Evolutionary conservation across 805 yeast species (phyloP), one percentile per base, ranked within the genome.

Genomic region (Wickerhamomyces bisporus): DNA sequence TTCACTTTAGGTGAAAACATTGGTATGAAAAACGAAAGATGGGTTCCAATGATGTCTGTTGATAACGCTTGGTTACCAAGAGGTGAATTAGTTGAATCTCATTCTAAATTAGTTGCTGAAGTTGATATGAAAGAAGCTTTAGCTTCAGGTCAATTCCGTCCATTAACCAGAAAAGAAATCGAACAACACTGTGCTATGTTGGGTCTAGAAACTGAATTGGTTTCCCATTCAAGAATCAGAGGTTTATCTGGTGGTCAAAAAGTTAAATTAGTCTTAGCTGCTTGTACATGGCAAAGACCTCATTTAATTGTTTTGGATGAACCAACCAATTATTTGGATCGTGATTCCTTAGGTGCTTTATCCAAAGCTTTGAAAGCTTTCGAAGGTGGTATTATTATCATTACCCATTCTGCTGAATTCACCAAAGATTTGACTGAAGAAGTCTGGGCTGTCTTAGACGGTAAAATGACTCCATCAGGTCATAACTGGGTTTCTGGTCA

Each of bases 231-330:
- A 58, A 91, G 97, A 80, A 93, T 93, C 72, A 89, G 97, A 80
- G 98, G 98, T 86, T 81, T 93, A 65, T 93, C 98, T 59, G 98
- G 98, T 84, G 98, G 98, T 79, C 98, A 93, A 81, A 93, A 93
- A 83, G 98, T 93, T 73, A 93, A 93, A 78, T 85, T 93, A 69
- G 98, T 93, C 64, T 77, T 93, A 64, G 99, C 99, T 73, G 98
- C 98, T 73, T 87, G 98, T 83, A 89, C 98, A 45, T 93, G 98
- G 98, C 97, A 91, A 79, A 91, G 98, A 81, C 98, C 98, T 67
- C 98, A 93, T 70, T 80, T 93, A 77, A 89, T 93, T 61, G 98
- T 93, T 59, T 85, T 93, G 71, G 98, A 93, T 77, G 98, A 91
- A 76, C 98, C 98, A 61, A 91, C 98, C 57, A 91, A 91, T 70